These are phyloP conservation scores for Gypsophila paniculata DNA, from an alignment of 179 eudicot species.

Conservation along the genomic window DNA sequence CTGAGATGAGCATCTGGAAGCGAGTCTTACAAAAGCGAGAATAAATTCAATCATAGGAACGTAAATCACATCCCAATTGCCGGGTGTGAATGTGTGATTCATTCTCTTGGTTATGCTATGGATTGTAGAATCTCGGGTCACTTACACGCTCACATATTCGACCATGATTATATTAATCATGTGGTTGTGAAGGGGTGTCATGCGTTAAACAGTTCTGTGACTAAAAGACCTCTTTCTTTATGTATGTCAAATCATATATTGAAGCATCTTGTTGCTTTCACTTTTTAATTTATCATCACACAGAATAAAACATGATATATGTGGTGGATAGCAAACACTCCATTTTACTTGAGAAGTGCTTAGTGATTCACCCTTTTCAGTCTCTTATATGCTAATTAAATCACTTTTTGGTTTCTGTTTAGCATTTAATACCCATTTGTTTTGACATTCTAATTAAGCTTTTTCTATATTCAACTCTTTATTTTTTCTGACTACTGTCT, in stretches of 20 bases:
- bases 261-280: constrained; percentile 21
- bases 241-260: constrained; percentile 13
- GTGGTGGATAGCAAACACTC: constrained; percentile 21
- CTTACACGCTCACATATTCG: neutral
- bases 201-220: neutral
- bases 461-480: constrained; percentile 23
- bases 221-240: constrained; percentile 11
- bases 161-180: neutral
- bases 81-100: constrained; percentile 2
- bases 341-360: constrained; percentile 18
- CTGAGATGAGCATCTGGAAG: neutral
- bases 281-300: neutral
- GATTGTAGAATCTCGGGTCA: constrained; percentile 15
- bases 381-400: constrained; percentile 11
- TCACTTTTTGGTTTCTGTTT: constrained; percentile 10
- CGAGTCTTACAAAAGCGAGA: neutral
- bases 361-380: constrained; percentile 2
- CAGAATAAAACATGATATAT: constrained; percentile 26
- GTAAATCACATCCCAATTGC: neutral
- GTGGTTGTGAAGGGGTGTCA: neutral
- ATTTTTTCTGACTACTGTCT: constrained; percentile 22
- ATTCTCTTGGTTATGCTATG: neutral
- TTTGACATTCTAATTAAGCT: constrained; percentile 13
- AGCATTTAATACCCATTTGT: constrained; percentile 17
- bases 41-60: neutral